These are phyloP conservation scores for Iberis amara DNA, from an alignment of 441 rosid genomes.

Conservation along the genomic window DNA sequence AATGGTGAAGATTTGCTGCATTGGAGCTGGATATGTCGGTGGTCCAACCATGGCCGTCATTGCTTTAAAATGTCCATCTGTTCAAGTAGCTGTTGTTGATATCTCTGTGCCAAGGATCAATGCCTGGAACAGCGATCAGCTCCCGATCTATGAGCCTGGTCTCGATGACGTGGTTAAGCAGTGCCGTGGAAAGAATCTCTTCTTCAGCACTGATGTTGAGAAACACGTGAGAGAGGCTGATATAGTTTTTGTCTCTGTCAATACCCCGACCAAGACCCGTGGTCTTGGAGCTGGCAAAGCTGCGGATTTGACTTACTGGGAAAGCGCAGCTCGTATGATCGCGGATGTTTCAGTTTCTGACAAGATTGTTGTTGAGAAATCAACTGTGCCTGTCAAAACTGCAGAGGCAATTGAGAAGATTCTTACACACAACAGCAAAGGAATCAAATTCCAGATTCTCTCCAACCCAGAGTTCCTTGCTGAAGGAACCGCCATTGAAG, in stretches of 20 bases:
- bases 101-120: conserved; percentile 62
- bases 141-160: conserved; percentile 88
- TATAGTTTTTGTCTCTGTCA: conserved; percentile 85
- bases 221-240: conserved; percentile 80
- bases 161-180: conserved; percentile 73
- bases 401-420: conserved; percentile 94
- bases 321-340: conserved; percentile 92
- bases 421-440: conserved; percentile 85
- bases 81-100: conserved; percentile 84
- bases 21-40: conserved; percentile 92
- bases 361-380: conserved; percentile 93
- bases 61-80: conserved; percentile 73
- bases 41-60: conserved; percentile 95
- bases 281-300: conserved; percentile 98
- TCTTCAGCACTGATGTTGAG: conserved; percentile 83
- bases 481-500: conserved; percentile 88
- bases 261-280: conserved; percentile 85
- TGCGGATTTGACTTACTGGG: conserved; percentile 96
- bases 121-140: conserved; percentile 86
- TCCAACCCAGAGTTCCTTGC: conserved; percentile 97
- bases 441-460: conserved; percentile 90
- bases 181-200: conserved; percentile 73
- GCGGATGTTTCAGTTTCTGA: conserved; percentile 88
- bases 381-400: conserved; percentile 91
- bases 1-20: conserved; percentile 97